Percentiles rank a stretch among this genome's conserved stretches.
These are phyloP conservation scores for Leucocoprinus leucothites DNA, from an alignment of 768 basidiomycete genomes.

Conservation along the genomic window DNA sequence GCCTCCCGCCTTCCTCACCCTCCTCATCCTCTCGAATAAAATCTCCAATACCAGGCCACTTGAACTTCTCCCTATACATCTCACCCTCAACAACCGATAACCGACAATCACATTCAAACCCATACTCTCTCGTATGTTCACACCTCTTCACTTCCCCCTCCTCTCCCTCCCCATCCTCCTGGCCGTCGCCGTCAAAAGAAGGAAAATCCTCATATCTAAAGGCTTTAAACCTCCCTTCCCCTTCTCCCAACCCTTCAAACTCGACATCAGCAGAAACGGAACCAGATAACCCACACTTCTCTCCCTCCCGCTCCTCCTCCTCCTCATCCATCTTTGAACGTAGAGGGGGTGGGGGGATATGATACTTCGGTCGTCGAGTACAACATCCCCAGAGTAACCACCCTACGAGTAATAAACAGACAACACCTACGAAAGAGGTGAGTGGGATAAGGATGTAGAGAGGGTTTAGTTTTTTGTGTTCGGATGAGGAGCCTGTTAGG, in stretches of 20 bases:
- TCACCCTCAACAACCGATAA: not conserved
- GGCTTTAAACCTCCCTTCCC: not conserved
- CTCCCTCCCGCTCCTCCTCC: too few relatives aligned
- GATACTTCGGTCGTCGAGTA: slow-evolving; percentile 9
- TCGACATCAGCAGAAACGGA: too few relatives aligned
- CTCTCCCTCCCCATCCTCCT: not conserved
- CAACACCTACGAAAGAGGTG: slow-evolving; percentile 1
- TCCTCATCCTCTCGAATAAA: not conserved
- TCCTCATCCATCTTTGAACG: too few relatives aligned
- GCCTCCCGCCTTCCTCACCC: not conserved
- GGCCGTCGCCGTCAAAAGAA: not conserved
- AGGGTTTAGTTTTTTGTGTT: slow-evolving; percentile 5
- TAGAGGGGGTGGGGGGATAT: not conserved
- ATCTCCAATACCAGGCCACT: not conserved
- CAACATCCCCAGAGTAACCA: slow-evolving; percentile 13
- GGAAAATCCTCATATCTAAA: not conserved
- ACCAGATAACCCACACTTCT: too few relatives aligned
- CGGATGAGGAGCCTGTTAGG: not conserved
- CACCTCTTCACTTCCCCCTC: not conserved
- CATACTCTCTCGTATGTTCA: not conserved
- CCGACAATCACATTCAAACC: not conserved
- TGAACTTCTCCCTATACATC: not conserved
- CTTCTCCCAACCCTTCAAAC: not conserved
- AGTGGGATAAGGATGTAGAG: slow-evolving; percentile 13
- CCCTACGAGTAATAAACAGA: not conserved